Conservation (phyloP, 495 filamentous ascomycete species). For the Xylaria palmicola region DNA sequence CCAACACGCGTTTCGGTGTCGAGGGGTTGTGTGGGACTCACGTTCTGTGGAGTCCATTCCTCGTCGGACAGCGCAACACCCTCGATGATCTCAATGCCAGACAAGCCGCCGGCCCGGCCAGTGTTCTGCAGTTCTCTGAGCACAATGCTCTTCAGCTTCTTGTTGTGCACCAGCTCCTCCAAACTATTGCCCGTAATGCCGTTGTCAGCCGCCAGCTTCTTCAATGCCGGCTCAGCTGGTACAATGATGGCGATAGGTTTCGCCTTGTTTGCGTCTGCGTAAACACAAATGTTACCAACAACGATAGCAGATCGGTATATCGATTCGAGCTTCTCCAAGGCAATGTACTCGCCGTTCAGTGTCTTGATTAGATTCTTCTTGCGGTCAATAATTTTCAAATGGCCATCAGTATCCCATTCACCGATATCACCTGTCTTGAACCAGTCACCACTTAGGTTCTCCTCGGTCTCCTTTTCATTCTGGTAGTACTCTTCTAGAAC, state of each 20-base stretch:
- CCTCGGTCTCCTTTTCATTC: slow-evolving; percentile 81
- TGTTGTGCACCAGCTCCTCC: slow-evolving; percentile 79
- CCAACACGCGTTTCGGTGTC: neutral
- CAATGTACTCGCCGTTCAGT: slow-evolving; percentile 94
- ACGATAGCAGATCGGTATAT: slow-evolving; percentile 83
- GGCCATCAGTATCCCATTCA: slow-evolving; percentile 79
- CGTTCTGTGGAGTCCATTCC: slow-evolving; percentile 96
- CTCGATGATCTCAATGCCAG: slow-evolving; percentile 86
- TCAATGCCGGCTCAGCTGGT: slow-evolving; percentile 78
- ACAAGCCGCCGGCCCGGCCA: slow-evolving; percentile 73
- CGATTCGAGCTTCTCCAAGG: slow-evolving; percentile 97
- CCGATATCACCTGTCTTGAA: slow-evolving; percentile 96
- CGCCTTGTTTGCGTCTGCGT: slow-evolving; percentile 74
- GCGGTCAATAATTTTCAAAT: slow-evolving; percentile 87
- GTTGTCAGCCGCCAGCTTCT: slow-evolving; percentile 75
- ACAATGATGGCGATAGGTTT: slow-evolving; percentile 95
- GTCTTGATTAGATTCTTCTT: slow-evolving; percentile 99
- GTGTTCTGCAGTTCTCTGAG: slow-evolving; percentile 76
- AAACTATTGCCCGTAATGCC: slow-evolving; percentile 67
- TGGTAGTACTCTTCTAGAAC: slow-evolving; percentile 75
- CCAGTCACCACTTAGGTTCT: slow-evolving; percentile 79
- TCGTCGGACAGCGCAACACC: slow-evolving; percentile 92
- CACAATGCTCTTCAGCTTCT: slow-evolving; percentile 76
- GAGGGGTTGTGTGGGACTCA: slow-evolving; percentile 49
- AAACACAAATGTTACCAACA: slow-evolving; percentile 93